Evolutionary conservation across 257 asterid genomes (phyloP).

Genomic region (Capsicum chinense): DNA sequence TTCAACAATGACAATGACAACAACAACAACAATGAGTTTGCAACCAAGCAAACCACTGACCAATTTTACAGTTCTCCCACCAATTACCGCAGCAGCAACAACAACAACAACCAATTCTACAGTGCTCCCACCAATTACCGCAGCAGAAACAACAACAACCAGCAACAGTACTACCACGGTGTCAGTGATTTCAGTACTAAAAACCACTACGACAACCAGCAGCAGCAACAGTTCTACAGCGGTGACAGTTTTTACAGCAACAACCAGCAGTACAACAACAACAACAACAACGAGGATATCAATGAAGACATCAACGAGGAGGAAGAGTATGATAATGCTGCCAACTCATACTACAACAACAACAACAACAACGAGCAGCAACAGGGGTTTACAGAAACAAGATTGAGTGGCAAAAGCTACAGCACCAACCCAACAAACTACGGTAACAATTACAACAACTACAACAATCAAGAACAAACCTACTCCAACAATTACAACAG

Average conservation of each 20-base stretch:
- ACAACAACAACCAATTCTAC: constrained; percentile 24
- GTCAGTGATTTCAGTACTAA: constrained; percentile 27
- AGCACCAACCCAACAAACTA: constrained; percentile 27
- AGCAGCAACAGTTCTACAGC: constrained; percentile 33
- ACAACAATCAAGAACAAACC: constrained; percentile 28
- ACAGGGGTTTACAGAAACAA: constrained; percentile 38
- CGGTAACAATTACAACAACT: constrained; percentile 25
- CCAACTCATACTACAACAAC: constrained; percentile 24
- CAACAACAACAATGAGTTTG: background rate
- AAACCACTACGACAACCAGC: constrained; percentile 37
- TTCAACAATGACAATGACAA: background rate
- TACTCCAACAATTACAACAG: constrained; percentile 34
- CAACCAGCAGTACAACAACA: constrained; percentile 32
- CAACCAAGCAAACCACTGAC: background rate
- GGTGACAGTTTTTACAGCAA: constrained; percentile 31
- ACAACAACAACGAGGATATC: constrained; percentile 34
- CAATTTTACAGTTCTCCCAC: constrained; percentile 13
- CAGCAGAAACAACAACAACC: constrained; percentile 24
- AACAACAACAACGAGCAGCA: constrained; percentile 44
- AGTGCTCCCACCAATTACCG: constrained; percentile 7
- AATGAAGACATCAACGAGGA: constrained; percentile 22
- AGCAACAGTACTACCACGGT: constrained; percentile 30
- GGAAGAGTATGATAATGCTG: background rate
- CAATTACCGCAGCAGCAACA: constrained; percentile 10
- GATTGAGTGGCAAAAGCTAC: constrained; percentile 22